phyloP scores from a whole-genome alignment of 208 protist species.

The Porcisia deanei region DNA sequence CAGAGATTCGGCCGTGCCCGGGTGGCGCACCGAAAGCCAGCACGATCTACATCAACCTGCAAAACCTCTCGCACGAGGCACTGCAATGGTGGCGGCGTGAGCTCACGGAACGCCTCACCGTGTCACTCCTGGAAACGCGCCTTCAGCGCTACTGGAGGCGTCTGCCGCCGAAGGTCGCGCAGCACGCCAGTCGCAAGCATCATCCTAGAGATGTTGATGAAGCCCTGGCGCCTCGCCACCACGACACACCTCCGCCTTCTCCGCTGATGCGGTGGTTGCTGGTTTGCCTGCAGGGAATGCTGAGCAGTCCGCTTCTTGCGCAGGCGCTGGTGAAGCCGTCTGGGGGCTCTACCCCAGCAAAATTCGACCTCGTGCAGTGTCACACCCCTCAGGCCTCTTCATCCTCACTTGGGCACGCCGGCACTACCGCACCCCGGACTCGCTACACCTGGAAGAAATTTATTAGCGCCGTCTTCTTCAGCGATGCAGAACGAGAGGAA shows the following conservation, averaged over 20 bases:
- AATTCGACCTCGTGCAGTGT: neutral
- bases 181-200: neutral
- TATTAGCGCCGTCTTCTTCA: slow-evolving; percentile 30
- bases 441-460: slow-evolving; percentile 30
- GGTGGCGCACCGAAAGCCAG: neutral
- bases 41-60: neutral
- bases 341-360: neutral
- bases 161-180: neutral
- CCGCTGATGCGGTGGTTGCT: slow-evolving; percentile 30
- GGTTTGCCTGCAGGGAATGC: slow-evolving; percentile 12
- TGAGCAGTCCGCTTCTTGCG: slow-evolving; percentile 7
- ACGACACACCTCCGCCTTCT: neutral
- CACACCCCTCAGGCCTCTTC: neutral
- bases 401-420: neutral
- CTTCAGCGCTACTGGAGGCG: slow-evolving; percentile 21
- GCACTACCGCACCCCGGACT: neutral
- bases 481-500: slow-evolving; percentile 10
- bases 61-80: slow-evolving; percentile 10
- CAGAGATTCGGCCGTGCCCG: neutral
- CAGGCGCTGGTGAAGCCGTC: neutral
- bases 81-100: slow-evolving; percentile 18
- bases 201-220: neutral
- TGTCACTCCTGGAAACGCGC: slow-evolving; percentile 11
- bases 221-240: too few relatives aligned
- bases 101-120: slow-evolving; percentile 14